A percentile compares a stretch with the other conserved stretches of the same genome.
Conservation (phyloP, 2,329 filamentous ascomycete genomes). For the Tolypocladium tropicale region DNA sequence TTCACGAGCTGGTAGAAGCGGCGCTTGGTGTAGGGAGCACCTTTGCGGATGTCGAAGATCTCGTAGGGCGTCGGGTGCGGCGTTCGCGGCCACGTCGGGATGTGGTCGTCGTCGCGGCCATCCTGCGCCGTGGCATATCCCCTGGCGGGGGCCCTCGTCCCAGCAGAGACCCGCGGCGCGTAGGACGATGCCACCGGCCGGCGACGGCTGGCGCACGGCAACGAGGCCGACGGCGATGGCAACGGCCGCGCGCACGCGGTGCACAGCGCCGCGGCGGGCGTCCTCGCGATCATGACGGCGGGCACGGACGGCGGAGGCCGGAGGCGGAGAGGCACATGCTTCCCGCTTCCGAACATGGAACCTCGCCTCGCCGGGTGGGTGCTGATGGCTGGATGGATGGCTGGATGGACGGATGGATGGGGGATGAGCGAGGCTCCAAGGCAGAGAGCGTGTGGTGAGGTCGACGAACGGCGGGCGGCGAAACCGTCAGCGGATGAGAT, state of each 20-base stretch:
- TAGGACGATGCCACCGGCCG: not conserved
- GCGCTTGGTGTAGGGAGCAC: slow-evolving; percentile 67
- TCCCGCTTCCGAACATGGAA: not conserved
- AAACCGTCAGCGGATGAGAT: not conserved
- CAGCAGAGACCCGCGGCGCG: not conserved
- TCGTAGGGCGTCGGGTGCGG: slow-evolving; percentile 74
- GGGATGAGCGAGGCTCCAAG: too few species aligned
- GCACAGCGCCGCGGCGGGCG: not conserved
- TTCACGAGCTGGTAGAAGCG: slow-evolving; percentile 90
- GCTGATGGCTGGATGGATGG: not conserved
- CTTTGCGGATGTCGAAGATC: slow-evolving; percentile 54
- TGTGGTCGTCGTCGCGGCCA: not conserved
- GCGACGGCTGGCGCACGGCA: not conserved
- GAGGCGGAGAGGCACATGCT: not conserved
- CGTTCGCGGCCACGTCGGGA: slow-evolving; percentile 33
- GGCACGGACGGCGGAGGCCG: not conserved
- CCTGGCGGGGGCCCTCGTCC: not conserved
- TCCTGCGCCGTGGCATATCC: slow-evolving; percentile 1
- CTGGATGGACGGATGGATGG: not conserved
- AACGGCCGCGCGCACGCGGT: not conserved
- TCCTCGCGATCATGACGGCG: not conserved
- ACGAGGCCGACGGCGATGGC: not conserved
- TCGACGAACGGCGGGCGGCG: not conserved
- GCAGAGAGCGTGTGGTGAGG: not conserved
- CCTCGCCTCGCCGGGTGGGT: not conserved